These are phyloP conservation scores for Pichia sp. DNA, from an alignment of 1,139 yeast genomes.

Conservation along the genomic window DNA sequence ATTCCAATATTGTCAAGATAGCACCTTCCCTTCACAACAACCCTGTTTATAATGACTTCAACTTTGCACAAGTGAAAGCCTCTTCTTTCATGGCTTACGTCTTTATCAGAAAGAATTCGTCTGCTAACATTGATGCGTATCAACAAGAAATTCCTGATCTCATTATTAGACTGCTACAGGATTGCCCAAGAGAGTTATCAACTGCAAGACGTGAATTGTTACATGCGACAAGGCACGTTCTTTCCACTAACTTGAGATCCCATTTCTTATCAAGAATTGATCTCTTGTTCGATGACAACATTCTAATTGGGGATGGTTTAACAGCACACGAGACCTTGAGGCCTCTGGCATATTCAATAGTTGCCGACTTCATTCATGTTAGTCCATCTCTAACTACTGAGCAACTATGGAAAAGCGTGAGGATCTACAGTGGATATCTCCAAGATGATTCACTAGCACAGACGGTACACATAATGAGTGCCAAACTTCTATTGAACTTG, in stretches of 20 bases:
- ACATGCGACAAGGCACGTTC: slow-evolving; percentile 90
- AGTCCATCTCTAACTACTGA: slow-evolving; percentile 76
- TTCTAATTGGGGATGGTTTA: slow-evolving; percentile 86
- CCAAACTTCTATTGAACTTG: slow-evolving; percentile 76
- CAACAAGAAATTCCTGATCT: slow-evolving; percentile 81
- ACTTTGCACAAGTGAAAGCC: slow-evolving; percentile 94
- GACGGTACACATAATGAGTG: slow-evolving; percentile 96
- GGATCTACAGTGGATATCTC: slow-evolving; percentile 71
- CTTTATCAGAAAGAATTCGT: slow-evolving; percentile 75
- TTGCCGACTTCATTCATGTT: slow-evolving; percentile 93
- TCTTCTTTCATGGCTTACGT: slow-evolving; percentile 93
- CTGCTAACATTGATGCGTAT: slow-evolving; percentile 52
- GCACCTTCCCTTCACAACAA: slow-evolving; percentile 73
- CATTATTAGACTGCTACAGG: slow-evolving; percentile 78
- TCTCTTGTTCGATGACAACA: slow-evolving; percentile 75
- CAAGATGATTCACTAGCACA: slow-evolving; percentile 80
- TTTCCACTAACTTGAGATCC: slow-evolving; percentile 80
- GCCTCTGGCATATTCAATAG: slow-evolving; percentile 91
- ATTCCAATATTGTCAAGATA: slow-evolving; percentile 44
- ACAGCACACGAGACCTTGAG: slow-evolving; percentile 82
- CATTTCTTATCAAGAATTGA: slow-evolving; percentile 84
- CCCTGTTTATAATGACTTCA: slow-evolving; percentile 79
- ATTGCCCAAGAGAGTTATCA: slow-evolving; percentile 94
- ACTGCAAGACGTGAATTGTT: slow-evolving; percentile 88
- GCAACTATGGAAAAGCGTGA: slow-evolving; percentile 85